Evolutionary conservation across 208 protist species (phyloP).

Genomic region (Leptomonas pyrrhocoris): DNA sequence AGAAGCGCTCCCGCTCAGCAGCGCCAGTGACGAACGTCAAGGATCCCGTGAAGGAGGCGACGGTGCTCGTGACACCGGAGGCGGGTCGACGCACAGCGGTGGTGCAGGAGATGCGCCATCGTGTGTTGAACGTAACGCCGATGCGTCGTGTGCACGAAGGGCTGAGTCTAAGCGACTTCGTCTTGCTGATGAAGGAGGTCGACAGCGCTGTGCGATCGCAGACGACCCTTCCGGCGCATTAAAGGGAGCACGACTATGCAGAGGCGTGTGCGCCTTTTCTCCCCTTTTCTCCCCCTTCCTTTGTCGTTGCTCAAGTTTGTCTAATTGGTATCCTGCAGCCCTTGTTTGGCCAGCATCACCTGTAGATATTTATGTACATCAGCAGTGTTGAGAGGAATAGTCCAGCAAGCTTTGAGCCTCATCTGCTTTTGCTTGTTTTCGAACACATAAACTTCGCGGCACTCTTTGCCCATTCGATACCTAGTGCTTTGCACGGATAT

Average conservation of each 20-base stretch:
- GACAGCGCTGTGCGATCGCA: constrained; percentile 47
- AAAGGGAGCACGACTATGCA: not conserved
- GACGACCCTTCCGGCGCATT: not conserved
- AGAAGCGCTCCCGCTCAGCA: constrained; percentile 12
- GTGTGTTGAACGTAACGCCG: constrained; percentile 47
- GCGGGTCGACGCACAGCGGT: constrained; percentile 37
- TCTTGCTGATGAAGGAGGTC: constrained; percentile 42
- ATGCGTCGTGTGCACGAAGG: constrained; percentile 65
- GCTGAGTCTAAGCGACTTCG: constrained; percentile 46
- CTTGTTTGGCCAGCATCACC: too few species aligned
- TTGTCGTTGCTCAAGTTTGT: too few species aligned
- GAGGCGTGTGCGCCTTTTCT: not conserved
- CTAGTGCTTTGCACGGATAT: too few species aligned
- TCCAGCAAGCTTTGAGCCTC: too few species aligned
- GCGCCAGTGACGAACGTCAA: constrained; percentile 11
- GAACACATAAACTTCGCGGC: too few species aligned
- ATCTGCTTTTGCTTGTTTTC: too few species aligned
- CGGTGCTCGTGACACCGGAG: constrained; percentile 46
- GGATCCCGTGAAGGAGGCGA: constrained; percentile 22
- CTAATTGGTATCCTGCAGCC: too few species aligned
- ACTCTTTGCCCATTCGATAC: too few species aligned
- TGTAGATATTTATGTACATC: too few species aligned
- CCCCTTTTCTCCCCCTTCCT: not conserved
- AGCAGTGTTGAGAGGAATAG: too few species aligned
- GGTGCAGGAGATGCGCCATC: constrained; percentile 47